A percentile compares a stretch with the other conserved stretches of the same genome.
These are phyloP conservation scores for Thuja plicata DNA, from an alignment of 83 land plant genomes.

Conservation along the genomic window DNA sequence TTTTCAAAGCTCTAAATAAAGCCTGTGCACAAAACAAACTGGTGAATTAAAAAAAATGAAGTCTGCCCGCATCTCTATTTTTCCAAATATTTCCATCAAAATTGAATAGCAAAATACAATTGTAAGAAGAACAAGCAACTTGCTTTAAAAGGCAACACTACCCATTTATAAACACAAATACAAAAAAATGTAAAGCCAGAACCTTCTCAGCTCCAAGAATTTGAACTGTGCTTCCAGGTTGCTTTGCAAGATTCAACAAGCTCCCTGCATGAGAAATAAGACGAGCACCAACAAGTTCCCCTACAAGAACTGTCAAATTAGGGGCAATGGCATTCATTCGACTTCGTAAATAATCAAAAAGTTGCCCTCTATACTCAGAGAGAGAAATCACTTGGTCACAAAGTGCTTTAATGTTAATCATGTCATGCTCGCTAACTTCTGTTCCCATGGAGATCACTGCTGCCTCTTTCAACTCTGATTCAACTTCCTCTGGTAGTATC, in stretches of 20 bases:
- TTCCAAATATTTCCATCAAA: too few relatives aligned
- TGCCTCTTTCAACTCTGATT: constrained; percentile 84
- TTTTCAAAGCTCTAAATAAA: constrained; percentile 90
- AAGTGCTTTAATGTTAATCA: constrained; percentile 82
- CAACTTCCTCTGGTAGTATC: constrained; percentile 88
- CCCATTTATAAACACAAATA: background rate
- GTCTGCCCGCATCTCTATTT: too few relatives aligned
- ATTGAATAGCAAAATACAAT: too few relatives aligned
- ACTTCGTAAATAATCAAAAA: constrained; percentile 87
- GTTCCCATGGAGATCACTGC: constrained; percentile 96
- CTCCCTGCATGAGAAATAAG: constrained; percentile 99
- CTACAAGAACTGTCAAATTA: constrained; percentile 92
- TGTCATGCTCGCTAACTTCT: constrained; percentile 90
- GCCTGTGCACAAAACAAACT: constrained; percentile 36
- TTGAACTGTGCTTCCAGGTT: constrained; percentile 94
- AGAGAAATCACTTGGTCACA: constrained; percentile 95
- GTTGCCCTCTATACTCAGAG: constrained; percentile 87
- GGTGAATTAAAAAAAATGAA: too few relatives aligned
- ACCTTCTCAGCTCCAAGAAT: constrained; percentile 97
- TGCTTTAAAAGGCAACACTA: too few relatives aligned
- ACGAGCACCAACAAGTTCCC: constrained; percentile 98
- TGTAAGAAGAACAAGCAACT: too few relatives aligned
- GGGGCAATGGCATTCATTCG: constrained; percentile 99
- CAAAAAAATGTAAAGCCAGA: background rate
- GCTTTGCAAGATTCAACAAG: constrained; percentile 88